phyloP scores from a whole-genome alignment of 345 rosid species.

The Gossypium raimondii region DNA sequence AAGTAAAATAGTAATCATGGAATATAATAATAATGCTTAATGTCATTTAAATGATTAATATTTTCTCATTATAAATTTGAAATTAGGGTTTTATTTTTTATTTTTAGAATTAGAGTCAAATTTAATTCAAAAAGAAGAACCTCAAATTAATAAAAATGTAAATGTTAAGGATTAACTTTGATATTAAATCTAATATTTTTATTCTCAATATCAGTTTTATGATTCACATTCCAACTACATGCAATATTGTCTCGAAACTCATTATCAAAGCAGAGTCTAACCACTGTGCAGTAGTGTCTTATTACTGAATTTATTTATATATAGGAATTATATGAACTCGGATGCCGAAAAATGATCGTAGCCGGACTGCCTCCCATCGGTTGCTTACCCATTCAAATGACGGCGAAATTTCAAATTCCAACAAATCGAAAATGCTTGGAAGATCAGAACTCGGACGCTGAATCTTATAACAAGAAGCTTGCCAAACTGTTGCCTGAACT shows the following conservation, averaged over 20 bases:
- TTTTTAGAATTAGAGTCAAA: too few relatives aligned
- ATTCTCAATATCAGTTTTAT: too few relatives aligned
- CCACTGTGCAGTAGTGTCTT: not conserved
- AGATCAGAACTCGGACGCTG: conserved; percentile 46
- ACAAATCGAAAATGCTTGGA: conserved; percentile 35
- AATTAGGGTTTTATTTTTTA: too few relatives aligned
- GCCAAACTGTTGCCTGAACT: conserved; percentile 24
- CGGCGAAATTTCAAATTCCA: conserved; percentile 18
- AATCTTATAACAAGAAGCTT: conserved; percentile 47
- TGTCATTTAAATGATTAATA: not conserved
- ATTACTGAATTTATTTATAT: not conserved
- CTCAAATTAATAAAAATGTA: too few relatives aligned
- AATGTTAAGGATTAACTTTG: fast-evolving
- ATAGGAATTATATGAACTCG: not conserved
- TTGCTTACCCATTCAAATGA: conserved; percentile 60
- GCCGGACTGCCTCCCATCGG: conserved; percentile 60
- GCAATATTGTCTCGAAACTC: too few relatives aligned
- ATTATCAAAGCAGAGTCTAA: too few relatives aligned
- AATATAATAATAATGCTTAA: too few relatives aligned
- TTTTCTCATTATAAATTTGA: too few relatives aligned
- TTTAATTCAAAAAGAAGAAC: too few relatives aligned
- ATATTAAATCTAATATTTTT: too few relatives aligned
- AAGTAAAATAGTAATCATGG: too few relatives aligned
- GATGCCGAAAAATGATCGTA: conserved; percentile 34
- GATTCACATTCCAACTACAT: too few relatives aligned